Evolutionary conservation across 805 yeast genomes (phyloP).

Genomic region (Yarrowia sp.): DNA sequence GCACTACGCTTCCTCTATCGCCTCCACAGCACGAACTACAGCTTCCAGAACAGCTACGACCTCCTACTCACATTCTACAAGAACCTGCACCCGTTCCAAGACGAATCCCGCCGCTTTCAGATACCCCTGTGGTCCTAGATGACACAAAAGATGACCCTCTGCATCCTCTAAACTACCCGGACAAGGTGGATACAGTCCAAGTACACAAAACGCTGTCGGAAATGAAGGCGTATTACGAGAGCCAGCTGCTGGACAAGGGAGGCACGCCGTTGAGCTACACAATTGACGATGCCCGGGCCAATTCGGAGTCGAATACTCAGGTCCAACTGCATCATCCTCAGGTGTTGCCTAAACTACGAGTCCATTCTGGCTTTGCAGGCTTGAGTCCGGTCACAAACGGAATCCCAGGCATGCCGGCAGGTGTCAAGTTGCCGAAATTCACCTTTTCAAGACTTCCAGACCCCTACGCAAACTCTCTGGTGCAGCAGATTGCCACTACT

Average conservation of each 20-base stretch:
- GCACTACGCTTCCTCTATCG: not conserved
- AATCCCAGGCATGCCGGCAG: not conserved
- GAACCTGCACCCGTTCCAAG: not conserved
- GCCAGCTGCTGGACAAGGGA: constrained; percentile 5
- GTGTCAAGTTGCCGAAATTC: not conserved
- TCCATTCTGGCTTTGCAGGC: not conserved
- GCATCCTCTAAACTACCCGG: constrained; percentile 1
- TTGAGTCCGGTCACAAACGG: not conserved
- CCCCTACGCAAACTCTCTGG: not conserved
- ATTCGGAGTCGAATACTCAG: not conserved
- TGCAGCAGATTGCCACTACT: constrained; percentile 4
- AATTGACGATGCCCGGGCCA: not conserved
- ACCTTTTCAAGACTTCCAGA: not conserved
- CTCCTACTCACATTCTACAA: not conserved
- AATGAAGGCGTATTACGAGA: constrained; percentile 10
- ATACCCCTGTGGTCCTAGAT: not conserved
- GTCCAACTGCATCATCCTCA: not conserved
- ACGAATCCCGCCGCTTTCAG: not conserved
- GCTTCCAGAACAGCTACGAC: not conserved
- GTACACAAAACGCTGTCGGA: constrained; percentile 16
- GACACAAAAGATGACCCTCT: not conserved
- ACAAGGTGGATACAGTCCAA: constrained; percentile 6
- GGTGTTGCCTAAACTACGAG: not conserved
- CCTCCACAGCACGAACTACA: constrained; percentile 13
- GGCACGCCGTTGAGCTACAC: not conserved